Base-by-base conservation (phyloP, 1,139 yeast species). In the Kodamaea plutei region DNA sequence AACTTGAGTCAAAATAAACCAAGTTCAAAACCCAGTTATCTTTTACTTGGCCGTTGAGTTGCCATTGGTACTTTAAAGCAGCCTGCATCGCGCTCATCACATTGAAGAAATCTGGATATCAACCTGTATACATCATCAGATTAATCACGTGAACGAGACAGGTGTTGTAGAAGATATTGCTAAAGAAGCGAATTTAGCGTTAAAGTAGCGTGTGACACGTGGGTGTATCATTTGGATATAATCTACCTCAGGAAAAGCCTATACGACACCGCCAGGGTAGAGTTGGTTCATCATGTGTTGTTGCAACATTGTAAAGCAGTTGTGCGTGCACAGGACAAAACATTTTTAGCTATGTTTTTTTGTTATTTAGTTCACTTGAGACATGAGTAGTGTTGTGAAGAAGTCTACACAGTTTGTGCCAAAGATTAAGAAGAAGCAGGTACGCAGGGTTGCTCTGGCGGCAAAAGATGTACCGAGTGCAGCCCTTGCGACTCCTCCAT, bases 21-120 rank as follows among this genome's bases (percentile, higher is more conserved):
- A 77, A 41, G 15, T 61, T 60, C 10, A 77, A 53, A 4, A 74
- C 70, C 79, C 82, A 79, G 35, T 69, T 69, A 15, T 63, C 67
- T 2, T 22, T 15, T 5, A 21, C 21, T 6, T 22, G 26, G 8
- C 15, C 15, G 10, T 18, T 58, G 30, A 54, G 44, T 9, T 41
- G 34, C 51, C 55, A 51, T 8, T 44, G 43, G 17, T 41, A 41
- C 22, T 46, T 31, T 8, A 31, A 31, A 6, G 25, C 15, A 11
- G 39, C 39, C 9, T 29, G 11, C 36, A 29, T 33, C 10, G 10
- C n/a, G n/a, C n/a, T n/a, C n/a, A n/a, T n/a, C n/a, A n/a, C n/a
- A n/a, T n/a, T n/a, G n/a, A n/a, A n/a, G n/a, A n/a, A n/a, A n/a
- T n/a, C n/a, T n/a, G n/a, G n/a, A n/a, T n/a, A n/a, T n/a, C n/a